Evolutionary conservation across 2,329 filamentous ascomycete species (phyloP).

Genomic region (Pseudocercospora macadamiae): DNA sequence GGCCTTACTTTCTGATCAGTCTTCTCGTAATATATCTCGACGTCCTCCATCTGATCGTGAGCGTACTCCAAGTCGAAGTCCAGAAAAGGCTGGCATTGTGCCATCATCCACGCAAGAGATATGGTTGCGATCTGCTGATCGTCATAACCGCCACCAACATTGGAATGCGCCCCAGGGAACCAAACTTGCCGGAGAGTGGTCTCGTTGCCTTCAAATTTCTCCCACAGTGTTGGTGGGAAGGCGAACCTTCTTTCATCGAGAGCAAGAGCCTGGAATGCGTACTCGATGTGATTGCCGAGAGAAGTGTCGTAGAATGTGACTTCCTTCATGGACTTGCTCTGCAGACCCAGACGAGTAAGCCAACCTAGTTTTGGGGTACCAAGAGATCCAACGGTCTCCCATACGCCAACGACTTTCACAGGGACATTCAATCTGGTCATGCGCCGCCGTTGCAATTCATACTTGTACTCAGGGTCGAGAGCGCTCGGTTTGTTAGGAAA

Average conservation of each 20-base stretch:
- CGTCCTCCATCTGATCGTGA: conserved; percentile 51
- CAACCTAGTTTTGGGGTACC: conserved; percentile 52
- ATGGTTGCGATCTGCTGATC: conserved; percentile 56
- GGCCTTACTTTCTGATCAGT: conserved; percentile 46
- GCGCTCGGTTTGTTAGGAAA: conserved; percentile 53
- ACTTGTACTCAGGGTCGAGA: conserved; percentile 45
- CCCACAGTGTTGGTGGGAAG: conserved; percentile 48
- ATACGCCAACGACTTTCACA: conserved; percentile 50
- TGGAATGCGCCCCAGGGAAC: conserved; percentile 52
- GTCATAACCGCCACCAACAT: conserved; percentile 50
- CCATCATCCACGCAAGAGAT: conserved; percentile 61
- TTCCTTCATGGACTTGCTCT: conserved; percentile 38
- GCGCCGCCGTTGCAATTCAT: conserved; percentile 43
- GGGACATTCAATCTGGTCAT: conserved; percentile 39
- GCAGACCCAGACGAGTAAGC: conserved; percentile 40
- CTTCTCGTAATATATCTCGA: conserved; percentile 48
- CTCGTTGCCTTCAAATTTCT: conserved; percentile 46
- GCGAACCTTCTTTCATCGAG: conserved; percentile 48
- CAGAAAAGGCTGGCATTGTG: conserved; percentile 52
- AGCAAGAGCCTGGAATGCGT: conserved; percentile 51
- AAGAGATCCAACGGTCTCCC: conserved; percentile 50
- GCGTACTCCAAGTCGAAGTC: conserved; percentile 53
- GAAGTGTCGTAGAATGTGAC: conserved; percentile 55
- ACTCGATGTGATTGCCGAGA: conserved; percentile 43
- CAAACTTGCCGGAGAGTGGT: conserved; percentile 52